Conservation (phyloP, 257 asterid species). For the Coffea eugenioides region DNA sequence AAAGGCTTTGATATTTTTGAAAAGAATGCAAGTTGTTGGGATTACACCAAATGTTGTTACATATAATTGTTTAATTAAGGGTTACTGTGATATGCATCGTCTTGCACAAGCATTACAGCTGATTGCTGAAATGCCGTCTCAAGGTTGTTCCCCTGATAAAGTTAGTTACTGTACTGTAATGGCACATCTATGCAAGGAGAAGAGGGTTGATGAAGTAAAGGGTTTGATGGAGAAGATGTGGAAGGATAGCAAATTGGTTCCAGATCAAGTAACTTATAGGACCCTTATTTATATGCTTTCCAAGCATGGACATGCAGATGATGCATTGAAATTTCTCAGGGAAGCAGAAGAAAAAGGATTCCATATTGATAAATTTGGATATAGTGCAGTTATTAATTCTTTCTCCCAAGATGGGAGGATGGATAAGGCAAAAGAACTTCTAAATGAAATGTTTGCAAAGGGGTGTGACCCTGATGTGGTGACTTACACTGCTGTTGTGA, state of each 20-base stretch:
- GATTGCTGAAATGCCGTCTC: constrained; percentile 67
- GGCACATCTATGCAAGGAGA: constrained; percentile 66
- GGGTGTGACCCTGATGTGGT: constrained; percentile 88
- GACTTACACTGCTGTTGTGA: constrained; percentile 78
- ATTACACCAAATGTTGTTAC: constrained; percentile 65
- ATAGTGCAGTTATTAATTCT: constrained; percentile 69
- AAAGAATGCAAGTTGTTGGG: constrained; percentile 77
- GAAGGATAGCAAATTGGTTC: constrained; percentile 52
- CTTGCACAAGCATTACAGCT: constrained; percentile 58
- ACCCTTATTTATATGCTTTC: constrained; percentile 75
- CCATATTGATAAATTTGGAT: constrained; percentile 65
- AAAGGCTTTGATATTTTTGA: constrained; percentile 71
- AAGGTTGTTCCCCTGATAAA: constrained; percentile 76
- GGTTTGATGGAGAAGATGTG: constrained; percentile 66
- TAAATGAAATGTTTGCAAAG: constrained; percentile 74
- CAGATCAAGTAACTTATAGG: constrained; percentile 73
- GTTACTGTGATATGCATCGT: constrained; percentile 64
- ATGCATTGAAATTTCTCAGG: constrained; percentile 61
- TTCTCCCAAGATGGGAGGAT: constrained; percentile 64
- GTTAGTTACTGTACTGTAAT: constrained; percentile 74
- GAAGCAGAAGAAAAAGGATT: constrained; percentile 79
- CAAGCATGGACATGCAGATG: constrained; percentile 67
- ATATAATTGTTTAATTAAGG: constrained; percentile 81
- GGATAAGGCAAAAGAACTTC: constrained; percentile 69
- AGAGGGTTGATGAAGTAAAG: constrained; percentile 56